phyloP scores from a whole-genome alignment of 1,139 yeast species.

The Suhomyces guaymorum region DNA sequence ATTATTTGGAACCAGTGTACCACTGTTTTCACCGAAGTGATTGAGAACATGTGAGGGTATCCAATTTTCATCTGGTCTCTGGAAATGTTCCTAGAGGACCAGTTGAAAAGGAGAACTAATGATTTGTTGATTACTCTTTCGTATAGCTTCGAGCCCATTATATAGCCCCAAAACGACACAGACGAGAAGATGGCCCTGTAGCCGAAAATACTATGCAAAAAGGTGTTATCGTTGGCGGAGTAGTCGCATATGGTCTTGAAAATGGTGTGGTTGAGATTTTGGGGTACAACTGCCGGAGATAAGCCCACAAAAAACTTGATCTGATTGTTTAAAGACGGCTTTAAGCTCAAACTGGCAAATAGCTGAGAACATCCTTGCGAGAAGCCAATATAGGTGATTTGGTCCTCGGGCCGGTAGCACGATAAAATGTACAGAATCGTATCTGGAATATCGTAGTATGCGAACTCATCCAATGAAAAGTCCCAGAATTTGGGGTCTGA shows the following conservation, averaged over 20 bases:
- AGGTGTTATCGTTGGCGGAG: conserved; percentile 35
- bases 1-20: conserved; percentile 54
- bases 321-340: conserved; percentile 38
- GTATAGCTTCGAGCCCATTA: conserved; percentile 38
- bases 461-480: conserved; percentile 83
- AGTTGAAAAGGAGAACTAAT: conserved; percentile 39
- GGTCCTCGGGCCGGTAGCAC: conserved; percentile 13
- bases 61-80: conserved; percentile 39
- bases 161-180: conserved; percentile 46
- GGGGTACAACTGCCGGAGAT: conserved; percentile 50
- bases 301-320: conserved; percentile 42
- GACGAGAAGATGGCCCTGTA: conserved; percentile 46
- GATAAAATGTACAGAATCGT: conserved; percentile 58
- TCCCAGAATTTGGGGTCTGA: conserved; percentile 68
- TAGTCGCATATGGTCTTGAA: conserved; percentile 37
- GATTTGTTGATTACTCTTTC: conserved; percentile 41
- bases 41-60: conserved; percentile 50
- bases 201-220: conserved; percentile 43
- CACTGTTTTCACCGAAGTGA: conserved; percentile 46
- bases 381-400: conserved; percentile 43
- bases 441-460: conserved; percentile 79
- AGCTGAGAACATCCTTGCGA: conserved; percentile 51
- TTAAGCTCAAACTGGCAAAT: conserved; percentile 43
- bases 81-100: conserved; percentile 40
- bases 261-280: conserved; percentile 40